A percentile compares a stretch with the other conserved stretches of the same genome.
Evolutionary conservation across 768 basidiomycete genomes (phyloP).

Genomic region (Trametes sanguinea): DNA sequence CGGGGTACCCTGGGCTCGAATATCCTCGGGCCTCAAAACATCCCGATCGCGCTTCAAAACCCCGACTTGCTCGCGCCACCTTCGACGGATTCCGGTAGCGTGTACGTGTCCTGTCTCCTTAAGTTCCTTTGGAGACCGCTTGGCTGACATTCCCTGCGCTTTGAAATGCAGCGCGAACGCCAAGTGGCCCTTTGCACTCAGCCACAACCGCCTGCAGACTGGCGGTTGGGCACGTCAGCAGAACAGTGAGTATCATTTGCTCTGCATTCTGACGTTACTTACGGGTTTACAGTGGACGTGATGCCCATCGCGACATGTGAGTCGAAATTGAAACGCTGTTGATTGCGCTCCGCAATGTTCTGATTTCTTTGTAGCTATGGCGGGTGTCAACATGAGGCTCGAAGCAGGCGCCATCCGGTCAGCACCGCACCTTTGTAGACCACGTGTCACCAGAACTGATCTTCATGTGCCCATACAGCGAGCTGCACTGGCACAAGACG

Average conservation of each 20-base stretch:
- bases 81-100: conserved; percentile 56
- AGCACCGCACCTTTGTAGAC: neutral
- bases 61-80: conserved; percentile 61
- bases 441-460: conserved; percentile 2
- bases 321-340: neutral
- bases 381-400: conserved; percentile 39
- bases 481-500: conserved; percentile 40
- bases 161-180: conserved; percentile 41
- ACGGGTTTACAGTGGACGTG: conserved; percentile 32
- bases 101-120: conserved; percentile 35
- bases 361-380: conserved; percentile 29
- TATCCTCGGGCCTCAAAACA: conserved; percentile 60
- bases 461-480: conserved; percentile 16
- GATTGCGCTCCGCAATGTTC: neutral
- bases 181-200: conserved; percentile 67
- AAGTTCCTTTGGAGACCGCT: neutral
- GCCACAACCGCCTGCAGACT: conserved; percentile 57
- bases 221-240: conserved; percentile 73
- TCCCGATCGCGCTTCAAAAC: conserved; percentile 56
- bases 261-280: neutral
- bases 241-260: conserved; percentile 44
- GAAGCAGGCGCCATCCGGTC: conserved; percentile 39
- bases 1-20: conserved; percentile 46
- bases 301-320: conserved; percentile 43
- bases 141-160: neutral